Evolutionary conservation across 805 yeast genomes (phyloP).

Genomic region (Debaryomyces maramus): DNA sequence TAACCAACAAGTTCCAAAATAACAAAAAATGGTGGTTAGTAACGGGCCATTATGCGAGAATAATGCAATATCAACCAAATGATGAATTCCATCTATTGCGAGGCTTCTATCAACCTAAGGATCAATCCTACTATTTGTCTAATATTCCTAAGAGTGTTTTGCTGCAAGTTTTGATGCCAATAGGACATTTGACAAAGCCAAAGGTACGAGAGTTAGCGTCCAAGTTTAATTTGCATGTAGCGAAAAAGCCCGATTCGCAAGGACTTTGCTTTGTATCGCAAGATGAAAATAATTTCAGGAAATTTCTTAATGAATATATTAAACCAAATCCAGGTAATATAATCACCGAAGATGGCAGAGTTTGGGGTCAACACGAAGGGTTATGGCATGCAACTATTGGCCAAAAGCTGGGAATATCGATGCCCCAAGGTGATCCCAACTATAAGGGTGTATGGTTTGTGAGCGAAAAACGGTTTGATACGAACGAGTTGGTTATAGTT

Average conservation of each 20-base stretch:
- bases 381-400: slow-evolving; percentile 96
- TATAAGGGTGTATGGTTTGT: slow-evolving; percentile 86
- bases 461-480: slow-evolving; percentile 59
- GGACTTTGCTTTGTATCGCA: slow-evolving; percentile 90
- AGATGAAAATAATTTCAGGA: slow-evolving; percentile 58
- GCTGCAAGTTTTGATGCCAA: slow-evolving; percentile 64
- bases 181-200: slow-evolving; percentile 76
- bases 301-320: slow-evolving; percentile 74
- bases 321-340: slow-evolving; percentile 75
- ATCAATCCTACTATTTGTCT: slow-evolving; percentile 88
- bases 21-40: slow-evolving; percentile 58
- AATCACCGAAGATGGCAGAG: slow-evolving; percentile 68
- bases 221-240: slow-evolving; percentile 54
- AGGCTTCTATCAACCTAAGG: slow-evolving; percentile 63
- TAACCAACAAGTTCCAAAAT: slow-evolving; percentile 38
- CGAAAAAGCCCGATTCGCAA: slow-evolving; percentile 87
- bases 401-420: slow-evolving; percentile 71
- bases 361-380: slow-evolving; percentile 84
- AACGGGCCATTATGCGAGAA: slow-evolving; percentile 79
- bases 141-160: slow-evolving; percentile 53
- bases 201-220: slow-evolving; percentile 69
- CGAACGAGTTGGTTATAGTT: slow-evolving; percentile 79
- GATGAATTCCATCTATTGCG: slow-evolving; percentile 51
- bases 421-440: slow-evolving; percentile 86
- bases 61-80: slow-evolving; percentile 35